A percentile compares a stretch with the other conserved stretches of the same genome.
Evolutionary conservation across 2,329 filamentous ascomycete species (phyloP).

Genomic region (Diaporthe destruens): DNA sequence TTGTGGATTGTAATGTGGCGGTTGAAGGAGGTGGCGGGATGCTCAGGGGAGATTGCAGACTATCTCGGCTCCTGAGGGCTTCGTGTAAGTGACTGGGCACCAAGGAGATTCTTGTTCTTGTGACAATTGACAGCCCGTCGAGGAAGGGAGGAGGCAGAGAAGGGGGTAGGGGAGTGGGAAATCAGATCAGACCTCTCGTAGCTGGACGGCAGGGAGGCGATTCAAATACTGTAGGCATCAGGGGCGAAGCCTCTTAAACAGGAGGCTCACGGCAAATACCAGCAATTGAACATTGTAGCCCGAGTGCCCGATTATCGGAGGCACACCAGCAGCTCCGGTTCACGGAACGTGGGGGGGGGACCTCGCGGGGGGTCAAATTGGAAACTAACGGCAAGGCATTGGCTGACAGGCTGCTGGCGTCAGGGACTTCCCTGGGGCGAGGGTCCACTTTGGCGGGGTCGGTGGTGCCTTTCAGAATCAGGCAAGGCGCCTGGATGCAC

Average conservation of each 20-base stretch:
- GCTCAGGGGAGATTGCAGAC: not conserved
- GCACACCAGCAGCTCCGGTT: constrained; percentile 47
- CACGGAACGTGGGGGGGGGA: constrained; percentile 54
- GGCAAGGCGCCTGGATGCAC: not conserved
- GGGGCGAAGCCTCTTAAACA: constrained; percentile 19
- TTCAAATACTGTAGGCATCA: not conserved
- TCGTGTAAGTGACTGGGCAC: constrained; percentile 6
- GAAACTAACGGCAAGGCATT: constrained; percentile 49
- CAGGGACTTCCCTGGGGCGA: constrained; percentile 29
- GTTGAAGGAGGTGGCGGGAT: constrained; percentile 22
- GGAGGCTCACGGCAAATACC: constrained; percentile 21
- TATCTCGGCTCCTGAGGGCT: constrained; percentile 17
- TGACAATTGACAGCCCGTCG: not conserved
- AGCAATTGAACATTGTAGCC: constrained; percentile 24
- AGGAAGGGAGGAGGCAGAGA: not conserved
- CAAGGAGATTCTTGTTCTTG: not conserved
- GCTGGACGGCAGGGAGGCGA: constrained; percentile 5
- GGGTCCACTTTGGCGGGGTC: constrained; percentile 27
- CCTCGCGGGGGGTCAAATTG: constrained; percentile 46
- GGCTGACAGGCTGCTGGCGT: constrained; percentile 40
- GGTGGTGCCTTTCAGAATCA: not conserved
- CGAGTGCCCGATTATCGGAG: constrained; percentile 51
- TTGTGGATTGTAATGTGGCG: constrained; percentile 7
- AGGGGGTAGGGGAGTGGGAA: not conserved
- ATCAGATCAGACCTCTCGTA: not conserved